Base-by-base conservation (phyloP, 495 filamentous ascomycete species). In the Jackrogersella multiformis region DNA sequence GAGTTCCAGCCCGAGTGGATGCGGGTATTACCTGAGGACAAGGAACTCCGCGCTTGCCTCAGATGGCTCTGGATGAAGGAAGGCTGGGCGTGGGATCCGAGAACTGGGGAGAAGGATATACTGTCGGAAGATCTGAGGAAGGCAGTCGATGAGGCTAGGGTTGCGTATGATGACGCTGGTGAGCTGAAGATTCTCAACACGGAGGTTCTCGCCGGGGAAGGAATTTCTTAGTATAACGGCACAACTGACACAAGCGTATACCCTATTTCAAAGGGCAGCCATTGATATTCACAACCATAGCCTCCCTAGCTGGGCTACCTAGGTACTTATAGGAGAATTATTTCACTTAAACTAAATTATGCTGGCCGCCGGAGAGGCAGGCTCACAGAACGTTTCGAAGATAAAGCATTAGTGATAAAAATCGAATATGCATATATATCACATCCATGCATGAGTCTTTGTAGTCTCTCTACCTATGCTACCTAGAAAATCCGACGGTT, bases 11-110 rank as follows among this genome's bases (percentile, higher is more conserved):
- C 86, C 0, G 94, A 97, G 74, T 97, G 95, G 95, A 94, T 90
- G 80, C 81, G 90, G 1, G 93, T 97, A 0, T 66, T 94, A 24
- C 94, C 95, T 0, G 74, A 81, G 44, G 95, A 99, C 73, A 97
- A 97, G 76, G 95, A 99, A 75, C 75, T 97, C 35, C 82, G 92
- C 16, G 93, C 92, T 0, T 97, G 89, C 78, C 73, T 97, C 69
- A 80, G 89, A 2, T 97, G 94, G 94, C 88, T 92, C 83, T 97
- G 95, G 94, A 81, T 92, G 56, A 88, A 89, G 57, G 90, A 96
- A 64, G 94, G 94, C 1, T 92, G 87, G 84, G 78, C 84, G 10
- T 97, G 93, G 92, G 86, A 97, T 78, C 85, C 85, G 0, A 69
- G 80, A 53, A 92, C 90, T 0, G 93, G 92, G 0, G 80, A 89